These are phyloP conservation scores for Aspergillus haitiensis DNA, from an alignment of 495 filamentous ascomycete species.

Conservation along the genomic window DNA sequence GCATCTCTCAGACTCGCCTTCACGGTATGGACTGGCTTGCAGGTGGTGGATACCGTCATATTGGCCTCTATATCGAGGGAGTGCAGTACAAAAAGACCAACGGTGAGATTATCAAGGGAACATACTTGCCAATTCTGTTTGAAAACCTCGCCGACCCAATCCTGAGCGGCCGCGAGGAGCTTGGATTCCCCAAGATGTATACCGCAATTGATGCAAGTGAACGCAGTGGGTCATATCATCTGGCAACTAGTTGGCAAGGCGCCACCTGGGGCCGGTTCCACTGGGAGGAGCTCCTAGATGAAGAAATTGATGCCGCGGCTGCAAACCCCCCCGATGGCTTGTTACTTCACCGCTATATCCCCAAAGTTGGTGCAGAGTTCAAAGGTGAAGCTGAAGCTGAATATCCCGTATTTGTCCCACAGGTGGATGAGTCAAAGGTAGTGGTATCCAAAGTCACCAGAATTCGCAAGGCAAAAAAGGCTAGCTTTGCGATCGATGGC, in stretches of 20 bases:
- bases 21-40: conserved; percentile 56
- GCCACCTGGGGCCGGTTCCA: conserved; percentile 45
- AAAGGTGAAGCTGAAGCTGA: conserved; percentile 48
- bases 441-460: conserved; percentile 35
- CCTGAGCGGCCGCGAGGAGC: conserved; percentile 53
- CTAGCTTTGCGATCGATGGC: conserved; percentile 43
- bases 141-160: conserved; percentile 55
- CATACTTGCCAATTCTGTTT: conserved; percentile 56
- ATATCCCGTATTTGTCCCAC: conserved; percentile 46
- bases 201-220: conserved; percentile 46
- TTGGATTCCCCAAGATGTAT: conserved; percentile 58
- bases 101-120: conserved; percentile 47
- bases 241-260: conserved; percentile 50
- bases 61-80: conserved; percentile 59
- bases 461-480: conserved; percentile 38
- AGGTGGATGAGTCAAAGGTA: conserved; percentile 36
- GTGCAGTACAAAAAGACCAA: conserved; percentile 54
- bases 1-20: conserved; percentile 49
- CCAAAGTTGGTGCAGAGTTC: conserved; percentile 40
- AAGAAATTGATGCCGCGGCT: conserved; percentile 30
- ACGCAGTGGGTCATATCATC: conserved; percentile 35
- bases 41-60: conserved; percentile 54
- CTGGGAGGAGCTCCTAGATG: conserved; percentile 39
- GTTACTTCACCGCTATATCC: conserved; percentile 49
- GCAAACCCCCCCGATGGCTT: conserved; percentile 39